These are phyloP conservation scores for Neurospora sp. DNA, from an alignment of 2,329 filamentous ascomycete genomes.

Conservation along the genomic window DNA sequence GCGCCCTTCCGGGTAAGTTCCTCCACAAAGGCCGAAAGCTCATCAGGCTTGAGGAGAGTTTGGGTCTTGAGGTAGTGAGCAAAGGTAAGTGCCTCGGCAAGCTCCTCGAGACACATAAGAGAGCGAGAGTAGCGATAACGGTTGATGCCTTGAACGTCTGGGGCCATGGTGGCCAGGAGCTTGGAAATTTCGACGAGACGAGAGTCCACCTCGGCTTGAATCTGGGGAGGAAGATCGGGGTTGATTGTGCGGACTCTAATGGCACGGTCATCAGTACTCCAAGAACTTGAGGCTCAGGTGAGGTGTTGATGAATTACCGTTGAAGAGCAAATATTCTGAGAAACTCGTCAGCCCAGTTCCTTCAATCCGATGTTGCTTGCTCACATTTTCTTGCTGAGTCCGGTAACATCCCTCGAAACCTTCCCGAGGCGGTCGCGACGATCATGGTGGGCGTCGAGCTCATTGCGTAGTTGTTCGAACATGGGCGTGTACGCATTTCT, in stretches of 20 bases:
- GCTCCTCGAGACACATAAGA: slow-evolving; percentile 84
- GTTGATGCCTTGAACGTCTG: slow-evolving; percentile 70
- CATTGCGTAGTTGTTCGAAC: slow-evolving; percentile 77
- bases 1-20: slow-evolving; percentile 22
- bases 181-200: slow-evolving; percentile 61
- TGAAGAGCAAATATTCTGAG: slow-evolving; percentile 77
- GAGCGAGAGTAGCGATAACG: slow-evolving; percentile 71
- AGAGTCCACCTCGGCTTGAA: slow-evolving; percentile 58
- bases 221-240: slow-evolving; percentile 53
- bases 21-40: slow-evolving; percentile 42
- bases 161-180: slow-evolving; percentile 56
- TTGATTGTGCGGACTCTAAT: slow-evolving; percentile 54
- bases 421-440: slow-evolving; percentile 84
- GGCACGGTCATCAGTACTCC: neutral
- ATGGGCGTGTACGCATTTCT: slow-evolving; percentile 53
- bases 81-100: slow-evolving; percentile 85
- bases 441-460: slow-evolving; percentile 91
- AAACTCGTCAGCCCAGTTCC: slow-evolving; percentile 2
- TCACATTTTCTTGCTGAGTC: slow-evolving; percentile 93
- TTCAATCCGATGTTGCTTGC: slow-evolving; percentile 11
- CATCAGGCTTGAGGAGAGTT: slow-evolving; percentile 57
- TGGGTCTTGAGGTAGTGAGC: slow-evolving; percentile 77
- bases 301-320: slow-evolving; percentile 39
- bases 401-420: slow-evolving; percentile 83
- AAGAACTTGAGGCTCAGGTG: neutral